A percentile compares a stretch with the other conserved stretches of the same genome.
phyloP scores from a whole-genome alignment of 805 yeast species.

The Candida lessepsii region DNA sequence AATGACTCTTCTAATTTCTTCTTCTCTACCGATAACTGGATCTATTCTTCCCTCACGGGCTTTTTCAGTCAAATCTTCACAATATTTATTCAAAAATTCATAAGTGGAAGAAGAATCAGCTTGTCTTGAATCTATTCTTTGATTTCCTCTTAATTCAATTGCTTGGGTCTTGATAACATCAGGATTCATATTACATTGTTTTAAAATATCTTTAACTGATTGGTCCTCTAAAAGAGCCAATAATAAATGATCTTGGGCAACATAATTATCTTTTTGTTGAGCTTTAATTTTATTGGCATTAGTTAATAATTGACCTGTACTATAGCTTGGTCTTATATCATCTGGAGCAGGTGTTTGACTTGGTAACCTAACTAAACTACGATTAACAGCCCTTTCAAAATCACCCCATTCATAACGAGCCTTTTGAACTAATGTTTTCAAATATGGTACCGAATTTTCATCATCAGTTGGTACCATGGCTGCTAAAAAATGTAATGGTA shows the following conservation, averaged over 20 bases:
- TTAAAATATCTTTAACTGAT: conserved; percentile 65
- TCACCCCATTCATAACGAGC: conserved; percentile 85
- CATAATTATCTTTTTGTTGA: conserved; percentile 85
- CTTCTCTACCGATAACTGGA: conserved; percentile 98
- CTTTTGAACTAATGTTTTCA: conserved; percentile 79
- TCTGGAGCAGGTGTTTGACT: conserved; percentile 87
- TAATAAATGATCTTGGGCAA: conserved; percentile 92
- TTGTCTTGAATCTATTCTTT: conserved; percentile 86
- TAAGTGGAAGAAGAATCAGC: conserved; percentile 86
- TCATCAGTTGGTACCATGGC: conserved; percentile 76
- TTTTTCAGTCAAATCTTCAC: conserved; percentile 88
- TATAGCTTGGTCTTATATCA: conserved; percentile 70
- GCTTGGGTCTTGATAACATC: conserved; percentile 78
- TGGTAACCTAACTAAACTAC: conserved; percentile 78
- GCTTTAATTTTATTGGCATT: conserved; percentile 75
- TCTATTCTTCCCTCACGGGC: conserved; percentile 94
- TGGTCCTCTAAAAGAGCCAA: conserved; percentile 81
- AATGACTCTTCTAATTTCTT: conserved; percentile 93
- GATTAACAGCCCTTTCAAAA: conserved; percentile 78
- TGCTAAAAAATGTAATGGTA: conserved; percentile 88
- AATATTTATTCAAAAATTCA: conserved; percentile 87
- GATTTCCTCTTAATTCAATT: conserved; percentile 79
- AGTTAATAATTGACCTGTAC: conserved; percentile 72
- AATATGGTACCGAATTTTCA: conserved; percentile 48
- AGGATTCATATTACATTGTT: conserved; percentile 64